Percentiles rank a stretch among this genome's conserved stretches.
Conservation (phyloP, 2,329 filamentous ascomycete genomes). For the Penicillium hesseltinei region DNA sequence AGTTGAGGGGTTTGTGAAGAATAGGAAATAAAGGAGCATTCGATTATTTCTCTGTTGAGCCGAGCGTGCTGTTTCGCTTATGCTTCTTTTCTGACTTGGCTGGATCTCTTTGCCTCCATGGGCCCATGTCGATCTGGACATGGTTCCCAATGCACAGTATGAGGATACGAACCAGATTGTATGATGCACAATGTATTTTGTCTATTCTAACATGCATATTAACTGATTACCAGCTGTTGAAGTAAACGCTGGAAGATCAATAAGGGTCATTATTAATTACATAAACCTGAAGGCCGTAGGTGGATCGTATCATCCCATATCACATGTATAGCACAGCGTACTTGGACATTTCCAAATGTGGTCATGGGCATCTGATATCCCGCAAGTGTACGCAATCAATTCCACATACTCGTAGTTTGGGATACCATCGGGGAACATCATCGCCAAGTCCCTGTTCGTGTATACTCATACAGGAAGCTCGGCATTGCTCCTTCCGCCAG, state of each 20-base stretch:
- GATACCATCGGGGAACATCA: not conserved
- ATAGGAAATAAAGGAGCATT: constrained; percentile 25
- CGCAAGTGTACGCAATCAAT: not conserved
- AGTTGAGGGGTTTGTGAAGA: constrained; percentile 24
- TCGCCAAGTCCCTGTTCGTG: not conserved
- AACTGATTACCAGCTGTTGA: constrained; percentile 4
- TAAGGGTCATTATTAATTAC: constrained; percentile 26
- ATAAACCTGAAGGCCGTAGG: constrained; percentile 8
- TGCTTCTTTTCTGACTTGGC: constrained; percentile 2
- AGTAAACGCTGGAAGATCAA: not conserved
- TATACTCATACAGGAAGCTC: constrained; percentile 55
- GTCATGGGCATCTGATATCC: not conserved
- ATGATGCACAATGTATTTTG: constrained; percentile 10
- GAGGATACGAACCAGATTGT: not conserved
- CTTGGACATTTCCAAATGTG: not conserved
- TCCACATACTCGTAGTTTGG: not conserved
- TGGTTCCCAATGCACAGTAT: constrained; percentile 5
- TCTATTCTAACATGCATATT: constrained; percentile 20
- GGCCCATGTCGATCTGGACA: not conserved
- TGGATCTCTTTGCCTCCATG: constrained; percentile 2
- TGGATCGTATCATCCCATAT: constrained; percentile 9
- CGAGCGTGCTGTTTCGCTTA: constrained; percentile 2
- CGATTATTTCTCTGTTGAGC: constrained; percentile 8
- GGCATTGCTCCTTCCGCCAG: constrained; percentile 68
- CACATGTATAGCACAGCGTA: constrained; percentile 1